A percentile compares a stretch with the other conserved stretches of the same genome.
Conservation (phyloP, 1,284 basidiomycete genomes). For the Marasmius sp. region DNA sequence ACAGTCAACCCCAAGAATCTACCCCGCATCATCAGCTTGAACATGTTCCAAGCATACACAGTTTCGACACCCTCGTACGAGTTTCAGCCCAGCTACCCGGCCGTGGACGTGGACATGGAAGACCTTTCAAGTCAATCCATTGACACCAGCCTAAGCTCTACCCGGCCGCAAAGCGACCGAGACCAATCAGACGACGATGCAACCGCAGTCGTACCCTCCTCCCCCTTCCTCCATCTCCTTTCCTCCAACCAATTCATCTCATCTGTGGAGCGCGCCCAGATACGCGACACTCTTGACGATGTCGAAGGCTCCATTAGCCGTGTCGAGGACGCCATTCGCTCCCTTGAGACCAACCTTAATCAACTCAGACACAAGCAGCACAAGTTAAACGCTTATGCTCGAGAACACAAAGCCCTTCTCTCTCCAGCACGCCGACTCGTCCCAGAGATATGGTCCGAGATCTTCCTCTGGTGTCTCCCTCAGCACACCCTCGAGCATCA, state of each 20-base stretch:
- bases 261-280: not conserved
- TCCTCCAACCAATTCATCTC: not conserved
- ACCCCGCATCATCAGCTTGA: not conserved
- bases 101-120: not conserved
- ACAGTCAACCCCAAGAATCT: not conserved
- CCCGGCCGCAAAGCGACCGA: too few relatives aligned
- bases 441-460: constrained; percentile 1
- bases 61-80: not conserved
- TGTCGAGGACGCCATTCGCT: not conserved
- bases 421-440: not conserved
- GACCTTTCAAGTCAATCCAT: too few relatives aligned
- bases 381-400: not conserved
- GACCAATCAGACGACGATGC: too few relatives aligned
- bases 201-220: not conserved
- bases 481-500: not conserved
- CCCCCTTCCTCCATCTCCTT: not conserved
- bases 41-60: not conserved
- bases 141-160: too few relatives aligned
- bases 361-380: not conserved
- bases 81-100: not conserved
- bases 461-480: not conserved
- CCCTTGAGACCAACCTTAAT: not conserved
- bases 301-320: not conserved
- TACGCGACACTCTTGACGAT: not conserved
- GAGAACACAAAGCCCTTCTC: not conserved